Evolutionary conservation across 2,329 filamentous ascomycete genomes (phyloP), one percentile per base, ranked within the genome.

Genomic region (Colletotrichum tropicale): DNA sequence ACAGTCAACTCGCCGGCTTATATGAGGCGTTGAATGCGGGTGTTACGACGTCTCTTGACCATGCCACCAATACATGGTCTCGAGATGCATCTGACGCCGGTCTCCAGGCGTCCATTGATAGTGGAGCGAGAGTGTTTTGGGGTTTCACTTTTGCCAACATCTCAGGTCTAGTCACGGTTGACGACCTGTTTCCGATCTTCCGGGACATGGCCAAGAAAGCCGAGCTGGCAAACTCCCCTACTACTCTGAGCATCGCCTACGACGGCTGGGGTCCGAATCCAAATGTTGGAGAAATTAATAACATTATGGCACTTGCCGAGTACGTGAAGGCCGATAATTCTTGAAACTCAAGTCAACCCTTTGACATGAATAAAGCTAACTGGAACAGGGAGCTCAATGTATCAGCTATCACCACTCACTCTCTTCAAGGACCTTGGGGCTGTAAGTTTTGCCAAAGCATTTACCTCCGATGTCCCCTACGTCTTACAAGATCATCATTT

Each of bases 11-110:
- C 0, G n/a, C 30, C 10, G 55, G 55, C 12, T 24, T 58, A 15
- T 58, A 26, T 26, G 26, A 61, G n/a, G 58, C 58, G 13, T 28
- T 28, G 13, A 21, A 61, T 15, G 24, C 58, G 13, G 58, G 26
- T 10, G 58, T 61, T 18, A 61, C 58, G 8, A 32, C 26, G 26
- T 28, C 30, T 7, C 34, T 91, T 1, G 89, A 91, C 72, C 88
- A 91, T 70, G 89, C 89, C 2, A 88, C 88, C 65, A 83, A 88
- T 52, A 89, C 84, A 1, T 88, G 85, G 83, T 85, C 83, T 2
- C 81, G 83, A 10, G 84, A 84, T 1, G 84, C 83, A 2, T 80
- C 86, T 0, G 81, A 84, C 24, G 87, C 88, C 1, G 88, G 87
- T 1, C 80, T 89, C 2, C 83, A 86, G 5, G 89, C 86, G 0